These are phyloP conservation scores for Agrostemma githago DNA, from an alignment of 148 eudicot species.

Conservation along the genomic window DNA sequence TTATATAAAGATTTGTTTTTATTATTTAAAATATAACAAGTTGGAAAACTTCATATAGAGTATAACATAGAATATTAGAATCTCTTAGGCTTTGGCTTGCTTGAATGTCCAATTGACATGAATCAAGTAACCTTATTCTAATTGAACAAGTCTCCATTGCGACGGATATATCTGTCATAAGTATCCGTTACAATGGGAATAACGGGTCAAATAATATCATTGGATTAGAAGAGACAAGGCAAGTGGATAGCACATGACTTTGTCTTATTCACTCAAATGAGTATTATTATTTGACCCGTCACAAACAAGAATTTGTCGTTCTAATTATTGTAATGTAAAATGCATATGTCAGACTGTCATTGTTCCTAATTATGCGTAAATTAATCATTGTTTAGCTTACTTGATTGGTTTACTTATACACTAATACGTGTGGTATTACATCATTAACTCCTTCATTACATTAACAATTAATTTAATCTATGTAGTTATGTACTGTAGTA, in stretches of 20 bases:
- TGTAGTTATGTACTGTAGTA: too few relatives aligned
- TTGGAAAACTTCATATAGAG: not conserved
- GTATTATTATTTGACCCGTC: too few relatives aligned
- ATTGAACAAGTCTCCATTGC: too few relatives aligned
- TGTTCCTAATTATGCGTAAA: not conserved
- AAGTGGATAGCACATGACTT: too few relatives aligned
- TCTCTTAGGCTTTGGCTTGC: not conserved
- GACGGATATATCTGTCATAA: too few relatives aligned
- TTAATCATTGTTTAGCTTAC: not conserved
- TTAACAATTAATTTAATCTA: not conserved
- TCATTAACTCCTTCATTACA: not conserved
- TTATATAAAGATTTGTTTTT: not conserved
- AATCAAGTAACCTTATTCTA: not conserved
- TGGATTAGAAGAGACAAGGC: too few relatives aligned
- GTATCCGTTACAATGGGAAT: too few relatives aligned
- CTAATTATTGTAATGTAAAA: too few relatives aligned
- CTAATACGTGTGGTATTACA: not conserved
- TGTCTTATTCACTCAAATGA: too few relatives aligned
- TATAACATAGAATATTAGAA: not conserved
- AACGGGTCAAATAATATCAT: too few relatives aligned
- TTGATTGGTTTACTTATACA: not conserved
- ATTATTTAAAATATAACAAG: not conserved
- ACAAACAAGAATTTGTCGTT: too few relatives aligned
- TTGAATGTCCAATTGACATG: not conserved
- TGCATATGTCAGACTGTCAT: not conserved